phyloP scores from a whole-genome alignment of 306 rosid species.

The Prosopis cineraria region DNA sequence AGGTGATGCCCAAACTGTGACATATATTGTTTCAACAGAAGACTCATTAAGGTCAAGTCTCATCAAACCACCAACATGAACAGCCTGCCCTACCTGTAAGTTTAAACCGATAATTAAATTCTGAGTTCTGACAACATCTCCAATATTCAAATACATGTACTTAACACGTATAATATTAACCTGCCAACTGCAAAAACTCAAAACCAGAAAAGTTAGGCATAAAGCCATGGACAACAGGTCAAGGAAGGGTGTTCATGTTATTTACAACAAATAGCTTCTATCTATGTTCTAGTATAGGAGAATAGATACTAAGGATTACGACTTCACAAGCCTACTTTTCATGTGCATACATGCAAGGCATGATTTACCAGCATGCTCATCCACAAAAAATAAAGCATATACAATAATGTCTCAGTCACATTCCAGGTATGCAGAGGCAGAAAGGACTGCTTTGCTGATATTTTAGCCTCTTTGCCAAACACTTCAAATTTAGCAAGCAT shows the following conservation, averaged over 20 bases:
- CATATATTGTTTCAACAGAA: slow-evolving; percentile 79
- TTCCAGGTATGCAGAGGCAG: background rate
- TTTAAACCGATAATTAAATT: slow-evolving; percentile 31
- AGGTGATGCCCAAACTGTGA: slow-evolving; percentile 86
- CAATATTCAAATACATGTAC: slow-evolving; percentile 2
- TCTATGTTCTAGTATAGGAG: background rate
- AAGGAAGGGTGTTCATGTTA: background rate
- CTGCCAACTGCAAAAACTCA: background rate
- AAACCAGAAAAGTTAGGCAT: background rate
- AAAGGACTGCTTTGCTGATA: background rate
- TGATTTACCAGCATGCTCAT: background rate
- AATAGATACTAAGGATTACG: background rate
- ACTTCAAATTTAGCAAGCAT: background rate
- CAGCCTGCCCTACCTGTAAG: slow-evolving; percentile 79
- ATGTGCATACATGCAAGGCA: background rate
- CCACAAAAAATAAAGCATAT: background rate
- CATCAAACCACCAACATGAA: slow-evolving; percentile 78
- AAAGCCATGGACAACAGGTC: background rate
- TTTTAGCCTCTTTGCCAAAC: background rate
- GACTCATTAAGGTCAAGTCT: slow-evolving; percentile 80
- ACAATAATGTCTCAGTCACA: background rate
- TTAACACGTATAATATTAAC: background rate
- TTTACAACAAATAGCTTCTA: background rate
- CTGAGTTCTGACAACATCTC: slow-evolving; percentile 20
- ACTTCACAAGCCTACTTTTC: background rate